These are phyloP conservation scores for Coemansia sp. DNA, from an alignment of 192 early-diverging fungal genomes.

Conservation along the genomic window DNA sequence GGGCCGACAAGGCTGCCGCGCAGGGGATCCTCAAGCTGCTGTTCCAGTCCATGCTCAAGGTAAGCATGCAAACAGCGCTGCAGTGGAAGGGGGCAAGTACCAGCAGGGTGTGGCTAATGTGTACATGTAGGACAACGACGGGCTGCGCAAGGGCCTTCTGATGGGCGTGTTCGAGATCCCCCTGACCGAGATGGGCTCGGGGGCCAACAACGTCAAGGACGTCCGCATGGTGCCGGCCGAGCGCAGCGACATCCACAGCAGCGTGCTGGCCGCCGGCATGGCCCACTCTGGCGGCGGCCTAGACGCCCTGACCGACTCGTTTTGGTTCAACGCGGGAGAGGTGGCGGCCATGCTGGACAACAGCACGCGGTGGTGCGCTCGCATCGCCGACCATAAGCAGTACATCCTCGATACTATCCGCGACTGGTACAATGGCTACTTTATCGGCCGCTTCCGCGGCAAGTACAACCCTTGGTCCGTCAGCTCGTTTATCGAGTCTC, in stretches of 20 bases:
- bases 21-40: slow-evolving; percentile 11
- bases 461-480: slow-evolving; percentile 48
- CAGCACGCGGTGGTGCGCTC: slow-evolving; percentile 5
- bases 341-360: slow-evolving; percentile 26
- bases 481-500: slow-evolving; percentile 26
- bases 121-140: slow-evolving; percentile 21
- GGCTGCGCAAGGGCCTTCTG: slow-evolving; percentile 21
- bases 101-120: too few relatives aligned
- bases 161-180: slow-evolving; percentile 38
- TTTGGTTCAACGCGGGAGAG: slow-evolving; percentile 32
- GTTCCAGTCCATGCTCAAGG: slow-evolving; percentile 32
- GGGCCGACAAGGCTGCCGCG: slow-evolving; percentile 2
- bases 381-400: slow-evolving; percentile 11
- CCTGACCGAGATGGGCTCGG: slow-evolving; percentile 32
- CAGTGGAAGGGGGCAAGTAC: too few relatives aligned
- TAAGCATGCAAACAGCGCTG: slow-evolving; percentile 1
- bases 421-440: slow-evolving; percentile 31
- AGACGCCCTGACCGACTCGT: slow-evolving; percentile 23
- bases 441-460: slow-evolving; percentile 26
- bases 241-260: slow-evolving; percentile 23
- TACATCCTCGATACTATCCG: slow-evolving; percentile 10
- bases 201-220: slow-evolving; percentile 37
- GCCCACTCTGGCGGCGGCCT: slow-evolving; percentile 25
- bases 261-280: slow-evolving; percentile 4
- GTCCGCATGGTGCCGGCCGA: slow-evolving; percentile 24